Base-by-base conservation (phyloP, 177 flowering plant genomes). In the Viscum album region DNA sequence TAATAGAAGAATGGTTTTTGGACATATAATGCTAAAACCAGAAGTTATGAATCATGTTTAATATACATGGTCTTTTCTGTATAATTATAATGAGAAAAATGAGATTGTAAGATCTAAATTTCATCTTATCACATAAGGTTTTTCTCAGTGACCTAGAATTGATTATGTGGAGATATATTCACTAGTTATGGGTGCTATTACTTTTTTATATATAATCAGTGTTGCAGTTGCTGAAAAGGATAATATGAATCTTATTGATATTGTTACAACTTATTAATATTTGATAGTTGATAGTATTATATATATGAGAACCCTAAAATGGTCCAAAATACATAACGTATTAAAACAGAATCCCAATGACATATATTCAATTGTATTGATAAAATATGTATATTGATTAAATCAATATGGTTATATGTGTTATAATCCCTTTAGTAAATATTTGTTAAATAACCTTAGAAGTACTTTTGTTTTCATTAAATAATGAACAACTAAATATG, bases 271-370 rank as follows among this genome's bases (percentile, higher is more conserved):
- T 7, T 58, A n/a, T 58, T 23, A 10, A 58, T 23, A 58, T 58
- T 11, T 32, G 15, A 28, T 6, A 61, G 21, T 61, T 21, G 65
- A 61, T 12, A 61, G 32, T 61, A 34, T 28, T 26, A 61, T 30
- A 29, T 34, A 61, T 61, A 61, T n/a, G 33, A 61, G 24, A 61
- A 61, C 31, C 32, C 65, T n/a, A n/a, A n/a, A n/a, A n/a, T n/a
- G n/a, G n/a, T n/a, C n/a, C n/a, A n/a, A n/a, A n/a, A n/a, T n/a
- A n/a, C n/a, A n/a, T n/a, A n/a, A n/a, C n/a, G n/a, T n/a, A n/a
- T n/a, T n/a, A n/a, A n/a, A n/a, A n/a, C n/a, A n/a, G n/a, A n/a
- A n/a, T n/a, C n/a, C n/a, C n/a, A n/a, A n/a, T n/a, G n/a, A n/a
- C n/a, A n/a, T n/a, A 30, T 59, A 26, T 30, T 59, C 24, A 59